Evolutionary conservation across 768 basidiomycete species (phyloP).

Genomic region (Austroboletus festivus): DNA sequence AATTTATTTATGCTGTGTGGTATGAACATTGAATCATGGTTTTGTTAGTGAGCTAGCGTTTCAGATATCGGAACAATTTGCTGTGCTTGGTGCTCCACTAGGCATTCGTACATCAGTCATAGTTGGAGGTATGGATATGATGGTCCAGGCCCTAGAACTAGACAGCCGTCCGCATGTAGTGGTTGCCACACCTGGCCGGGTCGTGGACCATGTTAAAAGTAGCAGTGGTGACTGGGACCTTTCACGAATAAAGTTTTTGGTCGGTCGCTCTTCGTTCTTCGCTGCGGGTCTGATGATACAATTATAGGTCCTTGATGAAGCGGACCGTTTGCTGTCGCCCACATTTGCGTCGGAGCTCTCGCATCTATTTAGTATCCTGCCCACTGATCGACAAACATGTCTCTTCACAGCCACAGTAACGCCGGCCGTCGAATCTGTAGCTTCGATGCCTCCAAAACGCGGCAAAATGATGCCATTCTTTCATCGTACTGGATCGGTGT

Average conservation of each 20-base stretch:
- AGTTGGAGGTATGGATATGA: conserved; percentile 99
- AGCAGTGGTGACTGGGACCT: conserved; percentile 77
- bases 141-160: conserved; percentile 86
- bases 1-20: neutral
- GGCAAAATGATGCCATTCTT: conserved; percentile 89
- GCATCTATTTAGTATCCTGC: conserved; percentile 72
- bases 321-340: conserved; percentile 85
- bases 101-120: conserved; percentile 84
- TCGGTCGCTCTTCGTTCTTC: conserved; percentile 31
- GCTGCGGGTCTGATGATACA: neutral
- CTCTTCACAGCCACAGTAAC: conserved; percentile 96
- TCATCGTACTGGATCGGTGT: conserved; percentile 75
- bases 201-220: conserved; percentile 86
- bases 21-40: neutral
- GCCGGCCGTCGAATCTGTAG: conserved; percentile 76
- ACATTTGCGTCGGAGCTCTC: conserved; percentile 87
- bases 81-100: conserved; percentile 79
- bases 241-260: conserved; percentile 81
- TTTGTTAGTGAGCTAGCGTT: conserved; percentile 84
- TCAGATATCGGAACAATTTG: conserved; percentile 95
- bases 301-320: conserved; percentile 88
- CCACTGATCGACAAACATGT: conserved; percentile 89
- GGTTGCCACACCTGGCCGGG: conserved; percentile 92
- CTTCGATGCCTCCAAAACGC: conserved; percentile 63
- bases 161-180: conserved; percentile 86